These are phyloP conservation scores for Xylariaceae sp. DNA, from an alignment of 2,329 filamentous ascomycete genomes.

Conservation along the genomic window DNA sequence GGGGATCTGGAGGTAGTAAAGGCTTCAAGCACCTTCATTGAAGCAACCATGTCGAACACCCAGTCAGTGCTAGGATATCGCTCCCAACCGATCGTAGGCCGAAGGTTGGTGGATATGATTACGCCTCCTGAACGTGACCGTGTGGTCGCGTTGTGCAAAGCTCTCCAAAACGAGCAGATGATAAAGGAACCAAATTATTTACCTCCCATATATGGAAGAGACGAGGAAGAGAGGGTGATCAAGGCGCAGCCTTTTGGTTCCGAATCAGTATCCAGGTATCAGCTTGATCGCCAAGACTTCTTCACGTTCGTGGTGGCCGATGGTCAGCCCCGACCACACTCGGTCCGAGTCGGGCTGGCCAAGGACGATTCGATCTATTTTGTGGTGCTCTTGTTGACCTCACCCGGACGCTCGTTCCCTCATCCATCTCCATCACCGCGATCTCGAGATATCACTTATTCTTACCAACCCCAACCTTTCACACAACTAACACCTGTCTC, in stretches of 20 bases:
- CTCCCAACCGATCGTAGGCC: constrained; percentile 52
- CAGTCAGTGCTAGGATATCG: constrained; percentile 43
- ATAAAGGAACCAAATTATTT: constrained; percentile 67
- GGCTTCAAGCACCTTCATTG: constrained; percentile 61
- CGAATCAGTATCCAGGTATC: constrained; percentile 60
- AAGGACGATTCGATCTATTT: constrained; percentile 70
- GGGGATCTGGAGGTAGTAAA: constrained; percentile 63
- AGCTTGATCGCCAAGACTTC: constrained; percentile 61
- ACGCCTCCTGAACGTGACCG: constrained; percentile 59
- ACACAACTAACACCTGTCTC: constrained; percentile 55
- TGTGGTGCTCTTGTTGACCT: constrained; percentile 58
- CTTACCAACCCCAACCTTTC: constrained; percentile 51
- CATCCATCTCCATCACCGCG: constrained; percentile 56
- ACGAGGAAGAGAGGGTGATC: constrained; percentile 62
- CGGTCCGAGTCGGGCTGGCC: constrained; percentile 61
- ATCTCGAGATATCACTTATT: constrained; percentile 50
- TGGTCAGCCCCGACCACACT: constrained; percentile 57
- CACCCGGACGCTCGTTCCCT: constrained; percentile 47
- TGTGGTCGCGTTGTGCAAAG: constrained; percentile 56
- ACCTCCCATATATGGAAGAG: constrained; percentile 65
- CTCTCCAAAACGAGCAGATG: constrained; percentile 63
- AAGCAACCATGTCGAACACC: constrained; percentile 50
- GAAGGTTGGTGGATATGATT: constrained; percentile 63
- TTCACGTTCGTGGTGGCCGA: constrained; percentile 61
- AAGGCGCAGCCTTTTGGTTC: constrained; percentile 59